These are phyloP conservation scores for Epichloe scottii DNA, from an alignment of 2,329 filamentous ascomycete genomes.

Conservation along the genomic window DNA sequence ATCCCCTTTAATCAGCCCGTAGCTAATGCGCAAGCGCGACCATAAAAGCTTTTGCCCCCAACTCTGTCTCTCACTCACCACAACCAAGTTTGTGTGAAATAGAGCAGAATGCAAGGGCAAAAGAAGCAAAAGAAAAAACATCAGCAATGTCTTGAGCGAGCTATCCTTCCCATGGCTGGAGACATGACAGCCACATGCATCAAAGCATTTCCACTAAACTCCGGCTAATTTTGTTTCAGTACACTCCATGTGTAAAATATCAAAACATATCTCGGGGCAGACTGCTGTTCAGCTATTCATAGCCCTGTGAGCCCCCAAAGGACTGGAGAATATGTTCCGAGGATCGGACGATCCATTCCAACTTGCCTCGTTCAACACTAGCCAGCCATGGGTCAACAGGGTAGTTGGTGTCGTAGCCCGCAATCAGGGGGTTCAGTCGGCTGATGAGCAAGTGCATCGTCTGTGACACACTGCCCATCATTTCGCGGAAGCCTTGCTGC, in stretches of 20 bases:
- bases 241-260: slow-evolving; percentile 2
- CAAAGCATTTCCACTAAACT: not conserved
- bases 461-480: slow-evolving; percentile 25
- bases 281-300: slow-evolving; percentile 10
- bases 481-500: slow-evolving; percentile 22
- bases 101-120: not conserved
- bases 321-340: slow-evolving; percentile 23
- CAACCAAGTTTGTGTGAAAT: not conserved
- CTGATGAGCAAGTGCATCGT: slow-evolving; percentile 26
- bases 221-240: not conserved
- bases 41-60: not conserved
- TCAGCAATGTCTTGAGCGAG: not conserved
- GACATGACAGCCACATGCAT: not conserved
- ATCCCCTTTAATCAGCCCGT: not conserved
- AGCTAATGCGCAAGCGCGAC: not conserved
- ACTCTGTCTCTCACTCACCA: no score
- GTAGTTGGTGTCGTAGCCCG: slow-evolving; percentile 22
- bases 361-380: slow-evolving; percentile 24
- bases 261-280: not conserved
- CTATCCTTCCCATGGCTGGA: not conserved
- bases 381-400: slow-evolving; percentile 27
- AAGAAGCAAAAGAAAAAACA: not conserved
- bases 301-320: slow-evolving; percentile 17
- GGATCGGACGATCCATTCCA: slow-evolving; percentile 26
- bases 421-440: slow-evolving; percentile 22